Evolutionary conservation across 495 filamentous ascomycete species (phyloP).

Genomic region (Glonium stellatum): DNA sequence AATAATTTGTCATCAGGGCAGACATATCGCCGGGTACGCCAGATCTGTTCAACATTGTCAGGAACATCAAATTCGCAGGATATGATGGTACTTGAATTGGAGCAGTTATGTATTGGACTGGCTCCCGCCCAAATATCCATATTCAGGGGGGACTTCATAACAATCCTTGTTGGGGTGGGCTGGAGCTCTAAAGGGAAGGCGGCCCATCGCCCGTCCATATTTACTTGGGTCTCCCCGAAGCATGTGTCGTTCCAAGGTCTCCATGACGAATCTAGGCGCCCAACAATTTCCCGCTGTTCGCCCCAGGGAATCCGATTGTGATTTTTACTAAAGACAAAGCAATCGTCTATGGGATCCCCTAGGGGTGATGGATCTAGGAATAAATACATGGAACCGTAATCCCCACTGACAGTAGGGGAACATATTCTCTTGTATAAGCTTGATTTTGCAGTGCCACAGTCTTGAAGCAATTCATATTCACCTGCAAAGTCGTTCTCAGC

Average conservation of each 20-base stretch:
- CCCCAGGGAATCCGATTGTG: slow-evolving; percentile 47
- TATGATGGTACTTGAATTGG: neutral
- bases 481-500: no score
- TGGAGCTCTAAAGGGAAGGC: no score
- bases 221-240: neutral
- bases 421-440: slow-evolving; percentile 47
- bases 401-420: neutral
- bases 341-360: slow-evolving; percentile 45
- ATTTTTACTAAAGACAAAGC: slow-evolving; percentile 57
- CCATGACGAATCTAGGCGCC: slow-evolving; percentile 37
- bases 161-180: no score
- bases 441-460: slow-evolving; percentile 62
- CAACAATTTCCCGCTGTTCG: slow-evolving; percentile 45
- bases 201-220: neutral
- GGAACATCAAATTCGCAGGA: neutral
- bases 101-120: neutral
- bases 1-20: neutral
- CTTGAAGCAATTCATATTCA: no score
- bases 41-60: neutral
- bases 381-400: slow-evolving; percentile 45
- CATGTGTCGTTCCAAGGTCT: slow-evolving; percentile 17
- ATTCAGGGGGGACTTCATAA: no score
- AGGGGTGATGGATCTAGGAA: slow-evolving; percentile 56
- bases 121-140: no score
- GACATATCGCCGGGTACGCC: neutral